These are phyloP conservation scores for Porogramme epimiltina DNA, from an alignment of 1,284 basidiomycete genomes.

Conservation along the genomic window DNA sequence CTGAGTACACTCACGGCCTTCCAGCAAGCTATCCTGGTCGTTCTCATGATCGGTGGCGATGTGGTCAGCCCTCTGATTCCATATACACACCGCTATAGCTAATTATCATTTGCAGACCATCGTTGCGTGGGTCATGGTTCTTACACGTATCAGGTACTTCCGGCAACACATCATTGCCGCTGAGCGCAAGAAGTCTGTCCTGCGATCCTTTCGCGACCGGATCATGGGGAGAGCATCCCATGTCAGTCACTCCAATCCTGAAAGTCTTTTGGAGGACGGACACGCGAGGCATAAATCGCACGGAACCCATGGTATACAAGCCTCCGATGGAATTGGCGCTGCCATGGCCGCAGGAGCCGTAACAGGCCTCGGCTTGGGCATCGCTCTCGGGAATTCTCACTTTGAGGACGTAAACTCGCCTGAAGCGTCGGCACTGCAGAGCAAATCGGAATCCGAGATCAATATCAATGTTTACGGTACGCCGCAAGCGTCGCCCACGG, in stretches of 20 bases:
- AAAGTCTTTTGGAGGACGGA: slow-evolving; percentile 7
- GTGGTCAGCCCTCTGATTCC: slow-evolving; percentile 36
- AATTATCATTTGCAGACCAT: slow-evolving; percentile 32
- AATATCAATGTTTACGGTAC: slow-evolving; percentile 18
- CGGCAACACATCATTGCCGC: slow-evolving; percentile 34
- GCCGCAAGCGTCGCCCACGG: slow-evolving; percentile 12
- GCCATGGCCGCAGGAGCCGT: slow-evolving; percentile 26
- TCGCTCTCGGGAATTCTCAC: slow-evolving; percentile 18
- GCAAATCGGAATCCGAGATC: slow-evolving; percentile 4
- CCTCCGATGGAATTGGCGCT: slow-evolving; percentile 27
- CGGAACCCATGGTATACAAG: slow-evolving; percentile 16
- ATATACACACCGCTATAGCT: neutral
- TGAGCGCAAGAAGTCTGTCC: slow-evolving; percentile 18
- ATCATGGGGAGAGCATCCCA: slow-evolving; percentile 4
- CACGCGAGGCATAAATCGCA: slow-evolving; percentile 6
- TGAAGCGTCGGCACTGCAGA: neutral
- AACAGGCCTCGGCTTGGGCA: slow-evolving; percentile 26
- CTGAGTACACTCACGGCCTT: slow-evolving; percentile 55
- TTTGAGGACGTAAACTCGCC: neutral
- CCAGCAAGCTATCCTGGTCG: slow-evolving; percentile 60
- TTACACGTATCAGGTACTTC: slow-evolving; percentile 52
- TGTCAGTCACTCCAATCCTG: neutral
- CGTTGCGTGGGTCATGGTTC: slow-evolving; percentile 58
- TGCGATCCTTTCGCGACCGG: slow-evolving; percentile 16
- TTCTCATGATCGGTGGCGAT: slow-evolving; percentile 46